A percentile compares a stretch with the other conserved stretches of the same genome.
These are phyloP conservation scores for Pulveroboletus sp. DNA, from an alignment of 768 basidiomycete species.

Conservation along the genomic window DNA sequence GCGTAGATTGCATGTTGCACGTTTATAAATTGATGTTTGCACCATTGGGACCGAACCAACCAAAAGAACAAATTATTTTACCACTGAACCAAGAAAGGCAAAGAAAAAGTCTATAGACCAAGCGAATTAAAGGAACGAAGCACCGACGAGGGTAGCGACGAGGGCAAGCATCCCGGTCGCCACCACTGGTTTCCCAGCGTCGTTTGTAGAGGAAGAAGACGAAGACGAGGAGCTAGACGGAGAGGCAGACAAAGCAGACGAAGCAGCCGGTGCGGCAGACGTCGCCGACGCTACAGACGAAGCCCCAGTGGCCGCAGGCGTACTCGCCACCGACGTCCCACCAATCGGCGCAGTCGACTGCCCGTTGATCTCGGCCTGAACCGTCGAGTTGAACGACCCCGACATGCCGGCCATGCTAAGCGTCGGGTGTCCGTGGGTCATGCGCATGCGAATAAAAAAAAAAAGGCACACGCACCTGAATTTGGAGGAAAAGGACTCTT, in stretches of 20 bases:
- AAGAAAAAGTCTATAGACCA: background rate
- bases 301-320: too few relatives aligned
- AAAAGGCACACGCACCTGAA: slow-evolving; percentile 54
- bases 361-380: slow-evolving; percentile 59
- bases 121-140: slow-evolving; percentile 17
- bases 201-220: slow-evolving; percentile 6
- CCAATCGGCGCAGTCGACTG: slow-evolving; percentile 57
- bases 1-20: too few relatives aligned
- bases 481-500: slow-evolving; percentile 73
- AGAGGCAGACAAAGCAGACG: background rate
- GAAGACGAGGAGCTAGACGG: slow-evolving; percentile 2
- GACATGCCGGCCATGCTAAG: slow-evolving; percentile 48
- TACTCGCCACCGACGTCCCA: slow-evolving; percentile 28
- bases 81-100: background rate
- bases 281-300: background rate
- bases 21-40: too few relatives aligned
- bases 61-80: too few relatives aligned
- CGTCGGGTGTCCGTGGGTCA: slow-evolving; percentile 32
- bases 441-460: background rate
- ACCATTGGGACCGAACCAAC: too few relatives aligned
- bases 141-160: slow-evolving; percentile 21
- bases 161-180: slow-evolving; percentile 23
- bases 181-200: slow-evolving; percentile 25
- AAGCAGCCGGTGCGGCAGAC: background rate
- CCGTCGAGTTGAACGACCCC: slow-evolving; percentile 58